Evolutionary conservation across 495 filamentous ascomycete genomes (phyloP).

Genomic region (Umbilicaria muhlenbergii): DNA sequence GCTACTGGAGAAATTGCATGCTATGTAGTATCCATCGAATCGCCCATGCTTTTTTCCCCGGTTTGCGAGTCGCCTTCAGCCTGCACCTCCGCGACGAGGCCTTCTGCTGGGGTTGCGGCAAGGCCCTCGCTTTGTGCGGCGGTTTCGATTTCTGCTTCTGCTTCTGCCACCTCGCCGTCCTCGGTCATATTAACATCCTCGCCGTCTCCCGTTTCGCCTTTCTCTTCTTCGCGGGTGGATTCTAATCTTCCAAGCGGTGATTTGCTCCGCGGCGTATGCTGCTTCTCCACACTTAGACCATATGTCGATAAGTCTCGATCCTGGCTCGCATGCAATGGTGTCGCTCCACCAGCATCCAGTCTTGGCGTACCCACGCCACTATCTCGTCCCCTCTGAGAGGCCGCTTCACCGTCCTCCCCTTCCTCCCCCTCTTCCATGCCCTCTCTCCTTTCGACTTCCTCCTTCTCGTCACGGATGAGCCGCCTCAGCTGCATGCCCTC

Average conservation of each 20-base stretch:
- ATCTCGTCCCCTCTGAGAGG: constrained; percentile 28
- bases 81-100: constrained; percentile 21
- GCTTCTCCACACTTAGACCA: constrained; percentile 23
- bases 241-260: constrained; percentile 29
- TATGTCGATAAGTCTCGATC: constrained; percentile 21
- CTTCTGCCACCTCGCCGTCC: constrained; percentile 47
- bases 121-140: constrained; percentile 14
- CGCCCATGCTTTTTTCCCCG: constrained; percentile 5
- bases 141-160: constrained; percentile 11
- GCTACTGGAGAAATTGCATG: background rate
- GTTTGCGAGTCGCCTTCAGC: constrained; percentile 34
- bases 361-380: constrained; percentile 51
- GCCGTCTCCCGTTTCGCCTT: constrained; percentile 19
- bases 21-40: constrained; percentile 10
- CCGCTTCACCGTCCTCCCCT: constrained; percentile 50
- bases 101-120: constrained; percentile 21
- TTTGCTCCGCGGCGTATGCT: constrained; percentile 13
- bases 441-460: constrained; percentile 60
- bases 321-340: constrained; percentile 32
- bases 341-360: constrained; percentile 35
- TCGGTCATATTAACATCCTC: constrained; percentile 42
- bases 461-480: constrained; percentile 89
- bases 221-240: constrained; percentile 18
- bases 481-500: constrained; percentile 75
- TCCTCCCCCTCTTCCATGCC: constrained; percentile 69